Conservation (phyloP, 768 basidiomycete genomes). For the Termitomyces bulborhizus region DNA sequence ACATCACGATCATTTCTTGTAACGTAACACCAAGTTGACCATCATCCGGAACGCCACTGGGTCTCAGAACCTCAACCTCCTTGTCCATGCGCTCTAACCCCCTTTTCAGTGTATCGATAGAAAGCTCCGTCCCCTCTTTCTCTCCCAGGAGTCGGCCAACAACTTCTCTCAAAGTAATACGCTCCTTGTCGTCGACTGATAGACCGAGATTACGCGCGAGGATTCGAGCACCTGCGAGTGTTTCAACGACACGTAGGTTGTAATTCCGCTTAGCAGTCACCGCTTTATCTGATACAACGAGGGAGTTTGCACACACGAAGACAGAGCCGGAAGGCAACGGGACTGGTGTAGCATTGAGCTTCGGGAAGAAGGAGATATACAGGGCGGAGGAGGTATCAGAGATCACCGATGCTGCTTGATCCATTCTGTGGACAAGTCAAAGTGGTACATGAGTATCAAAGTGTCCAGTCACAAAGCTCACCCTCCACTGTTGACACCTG, state of each 20-base stretch:
- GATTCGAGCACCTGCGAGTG: slow-evolving; percentile 71
- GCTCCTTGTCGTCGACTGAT: slow-evolving; percentile 34
- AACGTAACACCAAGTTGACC: slow-evolving; percentile 60
- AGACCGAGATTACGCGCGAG: slow-evolving; percentile 58
- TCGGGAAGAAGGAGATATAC: slow-evolving; percentile 79
- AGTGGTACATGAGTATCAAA: background rate
- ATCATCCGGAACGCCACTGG: slow-evolving; percentile 24
- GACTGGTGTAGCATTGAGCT: slow-evolving; percentile 58
- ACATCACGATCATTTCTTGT: slow-evolving; percentile 67
- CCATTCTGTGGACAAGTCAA: slow-evolving; percentile 54
- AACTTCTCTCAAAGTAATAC: slow-evolving; percentile 62
- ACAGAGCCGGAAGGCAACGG: slow-evolving; percentile 51
- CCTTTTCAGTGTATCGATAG: slow-evolving; percentile 36
- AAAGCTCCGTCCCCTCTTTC: slow-evolving; percentile 37
- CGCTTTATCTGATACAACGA: slow-evolving; percentile 77
- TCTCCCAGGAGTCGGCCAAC: slow-evolving; percentile 51
- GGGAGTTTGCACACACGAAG: slow-evolving; percentile 79
- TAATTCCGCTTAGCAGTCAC: slow-evolving; percentile 72
- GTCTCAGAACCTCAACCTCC: slow-evolving; percentile 50
- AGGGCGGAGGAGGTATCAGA: slow-evolving; percentile 64
- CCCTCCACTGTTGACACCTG: slow-evolving; percentile 76
- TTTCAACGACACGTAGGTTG: slow-evolving; percentile 91
- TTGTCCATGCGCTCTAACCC: slow-evolving; percentile 41
- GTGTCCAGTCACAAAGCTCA: slow-evolving; percentile 22
- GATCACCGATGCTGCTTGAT: slow-evolving; percentile 87